Percentiles rank a stretch among this genome's conserved stretches.
phyloP scores from a whole-genome alignment of 2,329 filamentous ascomycete species.

The Colletotrichum truncatum region DNA sequence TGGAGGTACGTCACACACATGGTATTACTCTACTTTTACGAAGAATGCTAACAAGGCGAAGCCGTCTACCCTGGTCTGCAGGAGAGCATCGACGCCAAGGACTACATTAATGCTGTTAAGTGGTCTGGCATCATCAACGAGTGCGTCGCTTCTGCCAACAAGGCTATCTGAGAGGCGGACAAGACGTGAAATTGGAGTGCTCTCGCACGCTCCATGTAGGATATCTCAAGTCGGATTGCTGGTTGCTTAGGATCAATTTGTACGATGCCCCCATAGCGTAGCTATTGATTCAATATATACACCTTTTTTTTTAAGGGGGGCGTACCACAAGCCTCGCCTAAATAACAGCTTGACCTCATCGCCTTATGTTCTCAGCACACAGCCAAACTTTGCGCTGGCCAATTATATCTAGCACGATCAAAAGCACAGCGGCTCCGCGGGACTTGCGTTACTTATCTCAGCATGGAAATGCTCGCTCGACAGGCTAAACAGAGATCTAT shows the following conservation, averaged over 20 bases:
- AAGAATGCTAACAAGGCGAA: conserved; percentile 38
- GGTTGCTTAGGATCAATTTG: neutral
- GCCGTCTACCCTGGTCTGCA: conserved; percentile 70
- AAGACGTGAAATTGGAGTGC: neutral
- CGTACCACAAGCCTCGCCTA: too few relatives aligned
- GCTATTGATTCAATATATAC: neutral
- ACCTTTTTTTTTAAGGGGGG: too few relatives aligned
- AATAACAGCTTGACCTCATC: too few relatives aligned
- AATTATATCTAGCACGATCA: too few relatives aligned
- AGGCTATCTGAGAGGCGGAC: conserved; percentile 35
- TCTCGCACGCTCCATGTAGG: neutral
- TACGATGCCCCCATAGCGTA: neutral
- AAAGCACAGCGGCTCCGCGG: too few relatives aligned
- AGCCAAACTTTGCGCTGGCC: accelerated
- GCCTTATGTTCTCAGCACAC: too few relatives aligned
- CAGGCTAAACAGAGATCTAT: conserved; percentile 10
- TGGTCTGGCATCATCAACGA: conserved; percentile 68
- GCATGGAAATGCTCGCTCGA: neutral
- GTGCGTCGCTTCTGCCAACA: conserved; percentile 57
- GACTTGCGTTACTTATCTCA: neutral
- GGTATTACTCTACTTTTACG: conserved; percentile 3
- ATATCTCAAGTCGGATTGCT: neutral
- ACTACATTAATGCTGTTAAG: conserved; percentile 65
- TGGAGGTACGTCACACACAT: conserved; percentile 63
- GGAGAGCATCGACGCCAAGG: conserved; percentile 69